These are phyloP conservation scores for Lecanicillium sp. DNA, from an alignment of 2,329 filamentous ascomycete species.

Conservation along the genomic window DNA sequence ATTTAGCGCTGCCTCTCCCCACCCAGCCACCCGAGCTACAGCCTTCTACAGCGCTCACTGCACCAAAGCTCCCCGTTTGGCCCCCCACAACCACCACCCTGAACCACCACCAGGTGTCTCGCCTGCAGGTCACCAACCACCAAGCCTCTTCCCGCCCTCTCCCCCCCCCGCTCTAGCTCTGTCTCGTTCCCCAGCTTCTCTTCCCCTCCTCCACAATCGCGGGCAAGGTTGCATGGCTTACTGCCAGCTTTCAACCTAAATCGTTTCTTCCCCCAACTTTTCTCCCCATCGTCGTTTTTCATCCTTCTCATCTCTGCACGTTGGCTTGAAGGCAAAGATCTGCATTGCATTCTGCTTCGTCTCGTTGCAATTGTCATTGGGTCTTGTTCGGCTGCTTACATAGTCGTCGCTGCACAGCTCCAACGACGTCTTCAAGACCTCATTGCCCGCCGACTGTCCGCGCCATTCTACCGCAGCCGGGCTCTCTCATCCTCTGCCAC, in stretches of 20 bases:
- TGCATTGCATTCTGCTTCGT: neutral
- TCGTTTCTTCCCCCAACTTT: neutral
- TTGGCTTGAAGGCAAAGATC: neutral
- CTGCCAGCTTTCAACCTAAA: neutral
- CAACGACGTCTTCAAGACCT: neutral
- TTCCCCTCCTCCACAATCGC: conserved; percentile 10
- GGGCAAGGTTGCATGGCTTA: conserved; percentile 8
- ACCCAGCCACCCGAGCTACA: neutral
- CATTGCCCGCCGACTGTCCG: conserved; percentile 10
- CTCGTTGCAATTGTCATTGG: neutral
- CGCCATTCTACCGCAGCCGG: conserved; percentile 11
- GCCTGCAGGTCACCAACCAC: neutral
- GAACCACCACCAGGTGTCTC: too few species aligned
- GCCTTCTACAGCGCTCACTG: neutral
- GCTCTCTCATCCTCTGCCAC: conserved; percentile 13
- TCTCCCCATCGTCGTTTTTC: neutral
- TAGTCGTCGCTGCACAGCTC: conserved; percentile 11
- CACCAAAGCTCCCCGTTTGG: neutral
- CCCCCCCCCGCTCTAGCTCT: too few species aligned
- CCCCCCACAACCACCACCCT: neutral
- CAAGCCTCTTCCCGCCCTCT: conserved; percentile 8
- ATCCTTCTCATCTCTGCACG: neutral
- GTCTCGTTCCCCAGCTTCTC: too few species aligned
- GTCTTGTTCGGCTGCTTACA: conserved; percentile 3
- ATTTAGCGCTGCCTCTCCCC: neutral